Conservation (phyloP, 352 stramenopile genomes). For the Phytophthora sp. region DNA sequence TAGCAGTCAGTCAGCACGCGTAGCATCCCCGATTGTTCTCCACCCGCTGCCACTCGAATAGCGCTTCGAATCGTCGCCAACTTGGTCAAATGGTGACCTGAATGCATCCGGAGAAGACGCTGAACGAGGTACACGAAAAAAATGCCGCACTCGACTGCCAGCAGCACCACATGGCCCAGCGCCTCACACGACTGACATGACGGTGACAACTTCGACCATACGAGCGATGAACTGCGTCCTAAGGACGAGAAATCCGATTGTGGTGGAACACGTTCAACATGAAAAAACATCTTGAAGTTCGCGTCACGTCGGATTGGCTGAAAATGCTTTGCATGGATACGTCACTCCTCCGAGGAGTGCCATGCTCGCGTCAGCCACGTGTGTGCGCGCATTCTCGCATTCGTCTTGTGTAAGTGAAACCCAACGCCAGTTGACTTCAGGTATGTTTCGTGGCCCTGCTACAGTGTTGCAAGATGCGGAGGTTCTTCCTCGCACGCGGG, state of each 20-base stretch:
- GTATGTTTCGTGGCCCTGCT: neutral
- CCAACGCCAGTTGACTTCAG: conserved; percentile 13
- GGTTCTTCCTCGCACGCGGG: conserved; percentile 1
- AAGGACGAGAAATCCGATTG: conserved; percentile 16
- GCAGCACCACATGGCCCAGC: conserved; percentile 51
- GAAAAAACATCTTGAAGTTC: conserved; percentile 17
- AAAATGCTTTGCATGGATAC: neutral
- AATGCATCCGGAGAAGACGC: conserved; percentile 34
- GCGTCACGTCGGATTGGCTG: neutral
- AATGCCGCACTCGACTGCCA: conserved; percentile 40
- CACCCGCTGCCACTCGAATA: conserved; percentile 44
- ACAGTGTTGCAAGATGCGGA: neutral
- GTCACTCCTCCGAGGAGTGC: conserved; percentile 11
- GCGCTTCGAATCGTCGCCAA: conserved; percentile 13
- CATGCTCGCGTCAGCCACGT: conserved; percentile 22
- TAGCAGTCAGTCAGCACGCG: conserved; percentile 14
- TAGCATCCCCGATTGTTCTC: conserved; percentile 37
- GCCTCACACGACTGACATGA: too few species aligned
- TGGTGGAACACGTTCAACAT: conserved; percentile 29
- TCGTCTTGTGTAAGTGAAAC: conserved; percentile 15
- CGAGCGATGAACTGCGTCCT: conserved; percentile 14
- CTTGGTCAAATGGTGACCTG: conserved; percentile 24
- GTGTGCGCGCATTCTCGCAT: conserved; percentile 25
- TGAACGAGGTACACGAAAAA: conserved; percentile 52
- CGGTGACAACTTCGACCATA: conserved; percentile 13